These are phyloP conservation scores for Syncephalis plumigaleata DNA, from an alignment of 371 early-diverging fungal genomes.

Conservation along the genomic window DNA sequence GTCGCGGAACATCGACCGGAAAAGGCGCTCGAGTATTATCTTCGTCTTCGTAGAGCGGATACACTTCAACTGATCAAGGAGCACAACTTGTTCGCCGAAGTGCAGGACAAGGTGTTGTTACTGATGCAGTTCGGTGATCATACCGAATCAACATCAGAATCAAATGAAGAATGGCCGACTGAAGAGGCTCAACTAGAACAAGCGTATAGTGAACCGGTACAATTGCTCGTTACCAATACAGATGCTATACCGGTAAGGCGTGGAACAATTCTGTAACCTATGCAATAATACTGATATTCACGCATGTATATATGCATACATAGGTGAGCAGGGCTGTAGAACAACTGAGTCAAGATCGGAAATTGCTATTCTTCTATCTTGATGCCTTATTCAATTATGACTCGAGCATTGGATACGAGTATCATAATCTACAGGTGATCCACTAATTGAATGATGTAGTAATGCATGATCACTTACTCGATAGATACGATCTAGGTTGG, in stretches of 20 bases:
- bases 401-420: constrained; percentile 52
- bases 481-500: constrained; percentile 31
- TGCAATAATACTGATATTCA: not conserved
- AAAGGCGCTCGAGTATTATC: constrained; percentile 61
- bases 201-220: constrained; percentile 34
- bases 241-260: constrained; percentile 57
- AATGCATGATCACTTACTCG: not conserved
- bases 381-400: constrained; percentile 70
- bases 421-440: constrained; percentile 54
- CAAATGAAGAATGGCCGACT: constrained; percentile 3
- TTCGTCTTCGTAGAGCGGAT: constrained; percentile 46
- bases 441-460: not conserved
- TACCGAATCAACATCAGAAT: constrained; percentile 4
- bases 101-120: constrained; percentile 55
- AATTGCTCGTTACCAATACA: constrained; percentile 61
- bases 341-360: constrained; percentile 29
- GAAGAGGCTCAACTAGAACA: constrained; percentile 6
- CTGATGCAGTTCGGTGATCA: constrained; percentile 70
- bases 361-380: constrained; percentile 67
- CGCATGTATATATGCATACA: constrained; percentile 3
- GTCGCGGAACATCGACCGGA: constrained; percentile 48
- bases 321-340: constrained; percentile 43
- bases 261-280: not conserved
- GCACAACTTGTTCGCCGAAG: constrained; percentile 60
- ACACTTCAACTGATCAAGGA: constrained; percentile 55